These are phyloP conservation scores for Mycena chlorophos DNA, from an alignment of 768 basidiomycete species.

Conservation along the genomic window DNA sequence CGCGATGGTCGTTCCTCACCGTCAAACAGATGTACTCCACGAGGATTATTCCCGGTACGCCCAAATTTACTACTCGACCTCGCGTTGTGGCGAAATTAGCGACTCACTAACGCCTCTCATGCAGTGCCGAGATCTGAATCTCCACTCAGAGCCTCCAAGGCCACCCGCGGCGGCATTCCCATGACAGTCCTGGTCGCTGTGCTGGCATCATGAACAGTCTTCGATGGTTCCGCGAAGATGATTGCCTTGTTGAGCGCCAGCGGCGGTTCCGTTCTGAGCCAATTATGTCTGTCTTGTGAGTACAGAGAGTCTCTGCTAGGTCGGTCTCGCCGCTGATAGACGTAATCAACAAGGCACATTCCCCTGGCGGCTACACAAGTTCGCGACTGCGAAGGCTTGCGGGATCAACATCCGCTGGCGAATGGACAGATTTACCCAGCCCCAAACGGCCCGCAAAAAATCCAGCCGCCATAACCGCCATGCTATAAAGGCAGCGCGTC, in stretches of 20 bases:
- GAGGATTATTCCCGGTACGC: background rate
- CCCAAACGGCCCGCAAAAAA: background rate
- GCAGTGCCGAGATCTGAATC: background rate
- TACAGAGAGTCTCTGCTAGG: background rate
- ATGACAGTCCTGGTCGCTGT: background rate
- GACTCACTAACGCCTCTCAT: background rate
- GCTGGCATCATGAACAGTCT: background rate
- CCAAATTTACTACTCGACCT: background rate
- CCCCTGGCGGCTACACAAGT: constrained; percentile 15
- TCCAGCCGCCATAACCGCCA: constrained; percentile 7
- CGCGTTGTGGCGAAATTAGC: background rate
- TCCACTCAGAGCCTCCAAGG: background rate
- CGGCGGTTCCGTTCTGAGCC: constrained; percentile 7
- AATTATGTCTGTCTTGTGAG: constrained; percentile 1
- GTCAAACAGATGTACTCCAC: background rate
- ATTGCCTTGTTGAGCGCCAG: constrained; percentile 9
- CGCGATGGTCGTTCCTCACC: background rate
- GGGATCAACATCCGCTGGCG: constrained; percentile 5
- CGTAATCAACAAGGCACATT: constrained; percentile 19
- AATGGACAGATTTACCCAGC: background rate
- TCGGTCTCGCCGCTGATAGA: constrained; percentile 13
- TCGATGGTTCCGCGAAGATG: constrained; percentile 21
- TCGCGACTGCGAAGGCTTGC: background rate
- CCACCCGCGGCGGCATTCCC: background rate
- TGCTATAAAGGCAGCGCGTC: constrained; percentile 18